Conservation (phyloP, 2,329 filamentous ascomycete species). For the Biscogniauxia mediterranea region DNA sequence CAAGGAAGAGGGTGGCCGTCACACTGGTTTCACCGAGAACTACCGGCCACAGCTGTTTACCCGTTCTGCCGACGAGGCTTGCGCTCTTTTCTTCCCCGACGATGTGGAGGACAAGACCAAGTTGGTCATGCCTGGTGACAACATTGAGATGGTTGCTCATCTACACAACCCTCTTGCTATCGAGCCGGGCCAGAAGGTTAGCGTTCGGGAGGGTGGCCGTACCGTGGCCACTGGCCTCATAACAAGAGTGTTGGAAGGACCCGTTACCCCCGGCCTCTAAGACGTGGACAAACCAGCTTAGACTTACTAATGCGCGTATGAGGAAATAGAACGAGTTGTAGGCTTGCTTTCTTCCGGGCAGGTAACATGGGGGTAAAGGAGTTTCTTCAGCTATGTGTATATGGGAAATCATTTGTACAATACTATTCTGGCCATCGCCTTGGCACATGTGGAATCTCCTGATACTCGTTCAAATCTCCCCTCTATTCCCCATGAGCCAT, state of each 20-base stretch:
- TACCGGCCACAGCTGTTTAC: slow-evolving; percentile 97
- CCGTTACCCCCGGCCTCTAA: background rate
- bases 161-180: slow-evolving; percentile 83
- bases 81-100: slow-evolving; percentile 82
- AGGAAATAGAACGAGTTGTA: slow-evolving; percentile 23
- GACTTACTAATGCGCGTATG: slow-evolving; percentile 17
- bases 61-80: slow-evolving; percentile 81
- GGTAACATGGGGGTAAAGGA: slow-evolving; percentile 18
- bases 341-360: slow-evolving; percentile 18
- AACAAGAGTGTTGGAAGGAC: slow-evolving; percentile 67
- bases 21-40: slow-evolving; percentile 93
- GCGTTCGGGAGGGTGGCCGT: slow-evolving; percentile 93
- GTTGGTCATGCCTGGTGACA: slow-evolving; percentile 97
- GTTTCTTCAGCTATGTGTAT: slow-evolving; percentile 26
- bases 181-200: slow-evolving; percentile 93
- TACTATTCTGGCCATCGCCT: slow-evolving; percentile 17
- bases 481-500: slow-evolving; percentile 21
- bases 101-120: slow-evolving; percentile 67
- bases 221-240: slow-evolving; percentile 83
- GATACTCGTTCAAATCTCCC: slow-evolving; percentile 27
- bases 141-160: slow-evolving; percentile 92
- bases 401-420: slow-evolving; percentile 27
- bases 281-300: slow-evolving; percentile 1
- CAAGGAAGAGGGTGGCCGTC: slow-evolving; percentile 97
- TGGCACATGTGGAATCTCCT: slow-evolving; percentile 24